A percentile compares a stretch with the other conserved stretches of the same genome.
These are phyloP conservation scores for Balansia obtecta DNA, from an alignment of 2,329 filamentous ascomycete species.

Conservation along the genomic window DNA sequence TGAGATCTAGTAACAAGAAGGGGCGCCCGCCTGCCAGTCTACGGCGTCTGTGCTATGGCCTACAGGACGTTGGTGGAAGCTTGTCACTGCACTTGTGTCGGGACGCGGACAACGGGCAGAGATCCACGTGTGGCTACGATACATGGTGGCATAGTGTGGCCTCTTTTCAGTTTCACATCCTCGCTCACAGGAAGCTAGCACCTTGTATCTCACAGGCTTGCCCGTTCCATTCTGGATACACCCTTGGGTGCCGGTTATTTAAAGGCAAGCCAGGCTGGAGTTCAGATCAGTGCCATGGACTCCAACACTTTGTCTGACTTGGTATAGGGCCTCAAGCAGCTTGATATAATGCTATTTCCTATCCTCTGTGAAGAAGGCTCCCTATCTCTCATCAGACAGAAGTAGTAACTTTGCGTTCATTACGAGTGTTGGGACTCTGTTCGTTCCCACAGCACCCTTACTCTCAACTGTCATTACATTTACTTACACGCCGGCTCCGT, in stretches of 20 bases:
- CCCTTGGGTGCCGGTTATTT: neutral
- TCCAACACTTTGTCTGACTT: neutral
- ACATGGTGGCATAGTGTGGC: conserved; percentile 1
- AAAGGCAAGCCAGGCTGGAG: neutral
- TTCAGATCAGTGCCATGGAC: neutral
- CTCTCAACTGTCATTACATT: neutral
- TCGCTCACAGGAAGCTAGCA: neutral
- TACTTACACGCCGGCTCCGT: neutral
- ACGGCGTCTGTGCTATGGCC: neutral
- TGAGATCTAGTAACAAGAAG: neutral
- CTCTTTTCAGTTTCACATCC: conserved; percentile 1
- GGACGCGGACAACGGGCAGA: conserved; percentile 1
- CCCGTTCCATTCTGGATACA: neutral
- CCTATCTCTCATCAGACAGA: neutral
- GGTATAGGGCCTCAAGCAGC: neutral
- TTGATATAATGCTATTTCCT: neutral
- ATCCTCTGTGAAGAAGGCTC: neutral
- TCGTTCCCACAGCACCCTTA: neutral
- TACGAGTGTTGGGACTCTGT: neutral
- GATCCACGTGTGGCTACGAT: conserved; percentile 2
- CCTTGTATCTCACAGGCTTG: neutral
- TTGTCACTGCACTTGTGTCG: conserved; percentile 1
- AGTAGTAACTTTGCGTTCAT: neutral
- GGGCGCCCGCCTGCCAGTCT: neutral
- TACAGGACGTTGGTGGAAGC: neutral